Evolutionary conservation across 1,284 basidiomycete species (phyloP), one percentile per base, ranked within the genome.

Genomic region (Leccinum pallidistipes): DNA sequence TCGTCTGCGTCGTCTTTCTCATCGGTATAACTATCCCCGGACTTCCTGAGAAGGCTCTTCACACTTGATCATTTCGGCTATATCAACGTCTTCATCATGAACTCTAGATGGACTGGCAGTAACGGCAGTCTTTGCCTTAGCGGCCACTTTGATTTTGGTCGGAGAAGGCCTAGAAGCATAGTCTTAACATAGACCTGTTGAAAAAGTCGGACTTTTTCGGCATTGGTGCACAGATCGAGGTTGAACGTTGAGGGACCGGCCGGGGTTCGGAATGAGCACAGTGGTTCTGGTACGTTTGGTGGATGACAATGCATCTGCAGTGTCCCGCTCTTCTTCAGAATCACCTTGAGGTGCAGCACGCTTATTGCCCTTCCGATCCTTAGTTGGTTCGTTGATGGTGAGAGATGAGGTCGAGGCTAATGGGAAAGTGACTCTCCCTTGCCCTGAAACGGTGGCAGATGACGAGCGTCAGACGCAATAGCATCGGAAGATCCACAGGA

Each of bases 301-400:
- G 56, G 85, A 67, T 56, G 76, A 73, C 58, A 78, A 71, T 62
- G 74, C 62, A 60, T 75, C 79, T 61, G 82, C 76, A 60, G 77
- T 78, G 65, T 74, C 70, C 56, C 71, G 73, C 57, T 82, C 80
- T 74, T 90, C 87, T 76, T 90, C 87, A 56, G 84, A 84, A 64
- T 77, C 75, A 49, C 79, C 76, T 77, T 91, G 90, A 55, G 89
- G 87, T 27, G 80, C 83, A 51, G 91, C 91, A 68, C 91, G 90
- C 78, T 93, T 93, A 85, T 93, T 93, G 65, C 91, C 91, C 78
- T 93, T 93, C 66, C 77, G 74, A 76, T 92, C 90, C 70, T 82
- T 83, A 2, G 78, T 65, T 47, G 87, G 83, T 80, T 92, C 91
- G 85, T 86, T 87, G 77, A 92, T 92, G 61, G 83, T 86, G 57